These are phyloP conservation scores for Colletotrichum sp. DNA, from an alignment of 2,329 filamentous ascomycete species.

Conservation along the genomic window DNA sequence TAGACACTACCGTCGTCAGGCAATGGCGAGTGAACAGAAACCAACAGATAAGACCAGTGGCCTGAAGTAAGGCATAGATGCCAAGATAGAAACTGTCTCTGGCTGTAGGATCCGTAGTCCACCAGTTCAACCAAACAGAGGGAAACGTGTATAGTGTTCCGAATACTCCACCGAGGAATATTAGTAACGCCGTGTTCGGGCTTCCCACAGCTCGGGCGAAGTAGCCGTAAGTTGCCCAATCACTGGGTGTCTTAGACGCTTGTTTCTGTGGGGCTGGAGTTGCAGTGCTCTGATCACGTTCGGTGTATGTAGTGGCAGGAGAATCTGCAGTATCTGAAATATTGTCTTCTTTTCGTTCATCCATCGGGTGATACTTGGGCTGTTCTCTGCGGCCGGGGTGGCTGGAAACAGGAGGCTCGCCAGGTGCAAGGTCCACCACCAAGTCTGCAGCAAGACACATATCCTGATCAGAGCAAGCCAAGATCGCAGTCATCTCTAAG, in stretches of 20 bases:
- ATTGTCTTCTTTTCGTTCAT: not conserved
- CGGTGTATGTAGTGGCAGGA: no score
- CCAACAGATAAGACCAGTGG: constrained; percentile 20
- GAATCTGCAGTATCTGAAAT: not conserved
- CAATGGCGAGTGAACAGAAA: not conserved
- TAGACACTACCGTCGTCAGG: constrained; percentile 27
- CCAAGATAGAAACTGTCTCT: constrained; percentile 31
- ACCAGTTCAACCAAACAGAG: constrained; percentile 45
- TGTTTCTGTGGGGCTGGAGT: not conserved
- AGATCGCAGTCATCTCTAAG: not conserved
- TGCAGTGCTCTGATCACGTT: not conserved
- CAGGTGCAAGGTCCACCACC: not conserved
- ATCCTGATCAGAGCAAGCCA: not conserved
- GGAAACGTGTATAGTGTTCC: constrained; percentile 33
- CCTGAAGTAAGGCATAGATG: constrained; percentile 30
- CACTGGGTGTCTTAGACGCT: not conserved
- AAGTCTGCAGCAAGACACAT: not conserved
- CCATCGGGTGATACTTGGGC: not conserved
- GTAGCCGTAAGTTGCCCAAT: not conserved
- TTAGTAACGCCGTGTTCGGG: constrained; percentile 21
- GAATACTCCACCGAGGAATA: not conserved
- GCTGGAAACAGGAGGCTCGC: rapidly evolving
- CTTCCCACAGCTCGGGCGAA: constrained; percentile 37
- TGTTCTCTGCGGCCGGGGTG: not conserved
- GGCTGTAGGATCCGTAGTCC: constrained; percentile 35